Conservation (phyloP, 768 basidiomycete genomes). For the Mycena filopes region DNA sequence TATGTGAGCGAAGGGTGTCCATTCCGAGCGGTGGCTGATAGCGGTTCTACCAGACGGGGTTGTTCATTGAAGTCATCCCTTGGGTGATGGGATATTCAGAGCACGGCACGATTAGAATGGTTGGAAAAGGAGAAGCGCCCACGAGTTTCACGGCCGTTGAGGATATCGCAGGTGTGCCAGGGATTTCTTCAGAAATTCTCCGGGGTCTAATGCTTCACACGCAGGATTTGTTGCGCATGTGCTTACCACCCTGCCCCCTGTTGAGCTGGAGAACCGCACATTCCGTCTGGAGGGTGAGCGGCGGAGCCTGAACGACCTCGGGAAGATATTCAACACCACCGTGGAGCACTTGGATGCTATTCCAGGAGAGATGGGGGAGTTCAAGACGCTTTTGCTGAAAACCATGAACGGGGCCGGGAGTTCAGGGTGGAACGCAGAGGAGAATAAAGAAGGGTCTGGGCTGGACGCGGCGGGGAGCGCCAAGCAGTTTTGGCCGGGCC, state of each 20-base stretch:
- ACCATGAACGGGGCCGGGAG: too few species aligned
- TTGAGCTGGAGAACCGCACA: background rate
- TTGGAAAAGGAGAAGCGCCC: conserved; percentile 42
- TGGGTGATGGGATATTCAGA: conserved; percentile 41
- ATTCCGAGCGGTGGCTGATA: background rate
- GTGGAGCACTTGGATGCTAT: background rate
- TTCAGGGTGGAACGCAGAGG: too few species aligned
- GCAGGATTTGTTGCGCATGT: conserved; percentile 35
- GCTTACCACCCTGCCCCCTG: background rate
- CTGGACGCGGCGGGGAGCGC: too few species aligned
- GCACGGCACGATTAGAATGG: conserved; percentile 41
- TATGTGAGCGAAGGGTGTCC: conserved; percentile 38
- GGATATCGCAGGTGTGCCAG: conserved; percentile 38
- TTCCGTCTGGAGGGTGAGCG: background rate
- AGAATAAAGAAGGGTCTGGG: too few species aligned
- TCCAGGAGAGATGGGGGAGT: background rate
- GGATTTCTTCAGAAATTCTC: too few species aligned
- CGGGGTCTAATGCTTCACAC: background rate
- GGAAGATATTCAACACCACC: background rate
- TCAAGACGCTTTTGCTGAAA: background rate
- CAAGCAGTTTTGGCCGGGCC: too few species aligned
- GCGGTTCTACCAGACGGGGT: conserved; percentile 39
- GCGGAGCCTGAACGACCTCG: background rate
- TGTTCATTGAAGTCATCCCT: conserved; percentile 29
- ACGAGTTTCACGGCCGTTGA: conserved; percentile 44